Evolutionary conservation across 331 rosid species (phyloP).

Genomic region (Rosa hybrid): DNA sequence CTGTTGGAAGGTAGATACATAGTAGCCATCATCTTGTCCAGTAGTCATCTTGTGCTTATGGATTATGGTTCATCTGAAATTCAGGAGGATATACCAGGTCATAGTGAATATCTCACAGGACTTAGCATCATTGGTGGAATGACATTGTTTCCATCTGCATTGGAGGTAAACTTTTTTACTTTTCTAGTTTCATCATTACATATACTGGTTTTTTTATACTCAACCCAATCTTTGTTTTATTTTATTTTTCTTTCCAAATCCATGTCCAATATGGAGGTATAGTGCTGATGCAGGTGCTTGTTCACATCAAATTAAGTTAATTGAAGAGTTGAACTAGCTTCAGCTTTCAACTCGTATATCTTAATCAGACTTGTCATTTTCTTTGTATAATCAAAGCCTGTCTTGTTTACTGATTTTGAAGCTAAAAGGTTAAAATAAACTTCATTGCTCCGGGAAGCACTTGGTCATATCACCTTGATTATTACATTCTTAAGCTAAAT

Average conservation of each 20-base stretch:
- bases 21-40: conserved; percentile 49
- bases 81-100: conserved; percentile 86
- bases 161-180: conserved; percentile 58
- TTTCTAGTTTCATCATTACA: background rate
- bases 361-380: background rate
- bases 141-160: conserved; percentile 88
- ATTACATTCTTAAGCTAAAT: background rate
- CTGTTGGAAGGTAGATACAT: conserved; percentile 82
- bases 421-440: background rate
- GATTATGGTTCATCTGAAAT: conserved; percentile 78
- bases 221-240: background rate
- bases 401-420: background rate
- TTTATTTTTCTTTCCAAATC: background rate
- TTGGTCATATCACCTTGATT: background rate
- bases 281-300: background rate
- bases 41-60: conserved; percentile 75
- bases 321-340: background rate
- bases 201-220: background rate
- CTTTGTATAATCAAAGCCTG: background rate
- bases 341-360: background rate
- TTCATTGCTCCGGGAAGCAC: background rate
- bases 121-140: conserved; percentile 96
- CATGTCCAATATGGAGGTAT: background rate
- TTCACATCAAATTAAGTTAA: background rate
- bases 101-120: conserved; percentile 86